Evolutionary conservation across 306 rosid genomes (phyloP), one percentile per base, ranked within the genome.

Genomic region (Prinsepia uniflora): DNA sequence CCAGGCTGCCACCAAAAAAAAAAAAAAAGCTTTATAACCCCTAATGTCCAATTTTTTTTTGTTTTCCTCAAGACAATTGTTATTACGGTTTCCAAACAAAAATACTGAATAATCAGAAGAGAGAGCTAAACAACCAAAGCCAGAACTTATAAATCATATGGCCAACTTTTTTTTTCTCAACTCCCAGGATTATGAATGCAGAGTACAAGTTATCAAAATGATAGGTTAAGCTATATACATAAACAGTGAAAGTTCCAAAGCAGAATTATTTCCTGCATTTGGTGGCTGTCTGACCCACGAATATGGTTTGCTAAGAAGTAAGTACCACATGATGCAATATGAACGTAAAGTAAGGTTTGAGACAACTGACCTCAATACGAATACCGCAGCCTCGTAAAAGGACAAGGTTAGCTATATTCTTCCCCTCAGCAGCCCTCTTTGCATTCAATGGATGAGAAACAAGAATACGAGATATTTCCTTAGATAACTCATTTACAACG

Each of bases 301-400:
- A 20, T 30, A 48, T 47, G 19, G 7, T 49, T 34, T 18, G 2
- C 68, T 49, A 24, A 39, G 50, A 36, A 61, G 19, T 58, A 13
- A 39, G 59, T 22, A 53, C 49, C 10, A 56, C 65, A 56, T 5
- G 61, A 22, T 53, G 52, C 55, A 41, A 7, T 13, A 66, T n/a
- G 34, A 57, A 62, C 30, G 12, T 17, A 65, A 57, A 7, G 43
- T 41, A 15, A 24, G 47, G 39, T 53, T 53, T 62, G 24, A 74
- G 77, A 58, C 55, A 78, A 78, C 84, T 70, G 3, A 91, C 99
- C 99, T 94, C 97, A 73, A 94, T 91, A 70, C 92, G 87, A 80
- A 91, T 94, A 61, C 99, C 97, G 24, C 97, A 94, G 48, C 99
- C 97, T 81, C 99, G 88, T 68, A 94, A 76, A 64, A 91, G 95